phyloP scores from a whole-genome alignment of 257 asterid genomes.

The Petunia axillaris region DNA sequence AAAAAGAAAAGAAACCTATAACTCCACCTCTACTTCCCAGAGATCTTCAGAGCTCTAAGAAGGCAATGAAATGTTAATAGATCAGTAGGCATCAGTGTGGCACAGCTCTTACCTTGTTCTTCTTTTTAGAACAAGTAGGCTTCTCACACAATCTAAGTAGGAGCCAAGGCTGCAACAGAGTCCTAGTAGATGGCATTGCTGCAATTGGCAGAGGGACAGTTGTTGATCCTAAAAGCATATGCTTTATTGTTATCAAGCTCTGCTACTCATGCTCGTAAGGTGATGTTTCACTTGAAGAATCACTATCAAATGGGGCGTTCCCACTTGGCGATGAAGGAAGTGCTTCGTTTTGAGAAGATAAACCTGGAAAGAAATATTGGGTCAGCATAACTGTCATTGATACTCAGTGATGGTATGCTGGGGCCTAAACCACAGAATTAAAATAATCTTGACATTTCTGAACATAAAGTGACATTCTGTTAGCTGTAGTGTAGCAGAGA shows the following conservation, averaged over 20 bases:
- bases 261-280: constrained; percentile 63
- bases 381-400: constrained; percentile 5
- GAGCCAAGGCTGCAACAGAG: not conserved
- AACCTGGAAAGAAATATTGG: constrained; percentile 43
- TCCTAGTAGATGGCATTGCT: not conserved
- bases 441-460: not conserved
- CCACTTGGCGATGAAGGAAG: constrained; percentile 71
- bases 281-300: constrained; percentile 87
- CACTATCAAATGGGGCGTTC: constrained; percentile 69
- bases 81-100: constrained; percentile 12
- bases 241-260: not conserved
- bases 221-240: constrained; percentile 13
- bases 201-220: not conserved
- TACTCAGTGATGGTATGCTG: not conserved
- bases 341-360: constrained; percentile 66
- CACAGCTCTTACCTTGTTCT: constrained; percentile 23
- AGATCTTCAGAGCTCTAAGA: constrained; percentile 1
- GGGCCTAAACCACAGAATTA: not conserved
- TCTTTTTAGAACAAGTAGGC: constrained; percentile 14
- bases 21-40: constrained; percentile 12
- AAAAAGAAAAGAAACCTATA: not conserved
- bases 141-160: constrained; percentile 17
- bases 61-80: constrained; percentile 5
- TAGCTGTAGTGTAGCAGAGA: constrained; percentile 15
- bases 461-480: not conserved